phyloP scores from a whole-genome alignment of 2,329 filamentous ascomycete species.

The Talaromyces sp. region DNA sequence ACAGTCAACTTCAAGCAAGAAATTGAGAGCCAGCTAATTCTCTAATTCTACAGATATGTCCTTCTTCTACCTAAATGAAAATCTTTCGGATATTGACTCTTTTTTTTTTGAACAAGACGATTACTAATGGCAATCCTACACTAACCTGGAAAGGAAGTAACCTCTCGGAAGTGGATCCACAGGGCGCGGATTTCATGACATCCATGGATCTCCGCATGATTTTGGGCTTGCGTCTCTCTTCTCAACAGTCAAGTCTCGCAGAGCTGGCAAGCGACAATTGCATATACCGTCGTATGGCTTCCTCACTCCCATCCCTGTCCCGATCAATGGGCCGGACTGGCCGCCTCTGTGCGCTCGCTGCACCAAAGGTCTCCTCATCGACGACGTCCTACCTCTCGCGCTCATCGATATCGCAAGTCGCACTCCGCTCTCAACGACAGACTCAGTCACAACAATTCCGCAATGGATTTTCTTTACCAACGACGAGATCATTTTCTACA shows the following conservation, averaged over 20 bases:
- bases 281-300: background rate
- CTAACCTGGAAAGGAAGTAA: background rate
- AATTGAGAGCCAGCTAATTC: too few species aligned
- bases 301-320: background rate
- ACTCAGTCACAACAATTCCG: background rate
- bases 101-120: background rate
- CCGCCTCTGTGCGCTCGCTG: background rate
- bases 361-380: constrained; percentile 2
- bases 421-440: background rate
- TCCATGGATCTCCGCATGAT: background rate
- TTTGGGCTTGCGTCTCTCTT: constrained; percentile 23
- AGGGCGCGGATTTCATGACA: constrained; percentile 7
- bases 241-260: background rate
- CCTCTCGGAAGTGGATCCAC: constrained; percentile 3
- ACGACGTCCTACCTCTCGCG: background rate
- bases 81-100: background rate
- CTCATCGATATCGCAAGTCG: background rate
- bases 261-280: background rate
- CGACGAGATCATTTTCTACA: constrained; percentile 28
- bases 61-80: too few species aligned
- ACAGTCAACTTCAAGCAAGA: too few species aligned
- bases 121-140: background rate
- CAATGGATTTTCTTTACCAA: background rate
- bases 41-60: too few species aligned
- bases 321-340: constrained; percentile 4